Base-by-base conservation (phyloP, 768 basidiomycete species). In the Phylloporus scabripes region DNA sequence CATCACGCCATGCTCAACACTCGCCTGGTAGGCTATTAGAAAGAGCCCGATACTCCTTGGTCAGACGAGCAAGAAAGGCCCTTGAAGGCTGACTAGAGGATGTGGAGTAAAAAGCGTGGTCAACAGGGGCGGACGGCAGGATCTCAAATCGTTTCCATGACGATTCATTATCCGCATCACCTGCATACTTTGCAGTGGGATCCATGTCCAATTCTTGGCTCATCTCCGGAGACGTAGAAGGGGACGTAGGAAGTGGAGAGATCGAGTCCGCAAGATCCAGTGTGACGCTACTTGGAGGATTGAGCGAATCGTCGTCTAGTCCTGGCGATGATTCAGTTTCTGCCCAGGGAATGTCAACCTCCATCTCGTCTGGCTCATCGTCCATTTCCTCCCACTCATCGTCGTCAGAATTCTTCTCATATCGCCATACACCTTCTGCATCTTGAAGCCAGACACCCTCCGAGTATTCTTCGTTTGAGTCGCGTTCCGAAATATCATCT, bases 121-220 rank as follows among this genome's bases (percentile, higher is more conserved):
- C 94, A 41, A 56, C 57, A 20, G 93, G 92, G 14, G 86, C 85
- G 29, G 79, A 76, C 28, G 89, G 66, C 21, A 92, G 70, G 37
- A 95, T 70, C 46, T 85, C 83, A 60, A 97, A 97, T n/a, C 82
- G 80, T 55, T 81, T 81, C 91, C 90, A 93, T 34, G 71, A 55
- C 7, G 69, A 61, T n/a, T 73, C 70, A 4, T 68, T 64, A 17
- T 73, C 74, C 43, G 63, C 62, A 5, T 67, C 57, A 12, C 47
- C 46, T 18, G 55, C 67, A 28, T 61, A 53, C 34, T 67, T 70
- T 34, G 53, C 50, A 15, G 55, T 56, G 7, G 62, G 57, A 21
- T 64, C 65, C 21, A 61, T 46, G 14, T 56, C 51, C 18, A 59
- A 52, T 45, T 67, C 67, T 42, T 67, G 67, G 33, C 63, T 63